A percentile compares a stretch with the other conserved stretches of the same genome.
These are phyloP conservation scores for Paulinella micropora DNA, from an alignment of 78 protist genomes.

Conservation along the genomic window DNA sequence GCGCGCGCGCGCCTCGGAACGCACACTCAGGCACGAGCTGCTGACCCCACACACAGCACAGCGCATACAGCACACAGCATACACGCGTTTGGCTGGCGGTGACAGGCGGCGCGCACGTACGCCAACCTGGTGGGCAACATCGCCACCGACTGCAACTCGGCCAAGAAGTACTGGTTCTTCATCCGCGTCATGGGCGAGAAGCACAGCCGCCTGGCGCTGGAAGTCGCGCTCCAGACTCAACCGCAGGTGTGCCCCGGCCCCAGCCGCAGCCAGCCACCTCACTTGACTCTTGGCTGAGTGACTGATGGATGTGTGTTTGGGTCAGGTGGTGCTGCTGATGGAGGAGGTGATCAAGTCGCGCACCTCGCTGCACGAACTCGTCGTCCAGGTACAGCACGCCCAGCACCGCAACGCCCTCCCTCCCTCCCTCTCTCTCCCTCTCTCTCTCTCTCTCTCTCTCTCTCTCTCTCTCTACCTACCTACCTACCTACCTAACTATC, in stretches of 20 bases:
- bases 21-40: background rate
- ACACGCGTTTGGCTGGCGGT: no score
- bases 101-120: slow-evolving; percentile 16
- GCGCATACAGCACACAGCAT: no score
- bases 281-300: no score
- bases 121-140: slow-evolving; percentile 32
- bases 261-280: background rate
- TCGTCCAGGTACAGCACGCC: no score
- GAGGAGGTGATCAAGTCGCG: slow-evolving; percentile 37
- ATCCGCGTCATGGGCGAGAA: slow-evolving; percentile 36
- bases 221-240: slow-evolving; percentile 23
- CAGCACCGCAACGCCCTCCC: slow-evolving; percentile 14
- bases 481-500: no score
- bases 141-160: slow-evolving; percentile 20
- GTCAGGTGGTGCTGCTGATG: background rate
- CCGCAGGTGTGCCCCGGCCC: background rate
- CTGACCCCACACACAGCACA: no score
- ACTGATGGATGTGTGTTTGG: background rate
- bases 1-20: background rate
- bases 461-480: no score
- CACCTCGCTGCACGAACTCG: background rate
- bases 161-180: slow-evolving; percentile 30
- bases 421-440: no score
- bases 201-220: slow-evolving; percentile 34
- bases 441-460: no score